These are phyloP conservation scores for Alternaria triticina DNA, from an alignment of 2,329 filamentous ascomycete genomes.

Conservation along the genomic window DNA sequence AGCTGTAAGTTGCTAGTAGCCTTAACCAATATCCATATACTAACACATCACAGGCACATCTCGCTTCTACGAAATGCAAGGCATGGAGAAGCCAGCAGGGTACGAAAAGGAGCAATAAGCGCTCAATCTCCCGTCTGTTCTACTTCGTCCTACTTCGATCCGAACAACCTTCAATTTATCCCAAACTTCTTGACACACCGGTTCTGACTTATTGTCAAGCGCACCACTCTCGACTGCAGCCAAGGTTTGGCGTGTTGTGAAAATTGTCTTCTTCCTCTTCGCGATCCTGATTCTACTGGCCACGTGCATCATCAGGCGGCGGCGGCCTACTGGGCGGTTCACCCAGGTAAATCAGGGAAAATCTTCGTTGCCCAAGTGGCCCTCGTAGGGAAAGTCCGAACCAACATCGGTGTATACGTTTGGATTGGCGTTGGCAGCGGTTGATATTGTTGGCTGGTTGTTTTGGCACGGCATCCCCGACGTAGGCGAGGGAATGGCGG, in stretches of 20 bases:
- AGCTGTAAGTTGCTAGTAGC: conserved; percentile 72
- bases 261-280: conserved; percentile 27
- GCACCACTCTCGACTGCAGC: conserved; percentile 32
- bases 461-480: not conserved
- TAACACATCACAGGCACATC: conserved; percentile 74
- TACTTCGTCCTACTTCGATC: not conserved
- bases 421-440: conserved; percentile 7
- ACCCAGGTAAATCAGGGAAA: not conserved
- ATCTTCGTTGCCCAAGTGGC: conserved; percentile 11
- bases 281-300: conserved; percentile 21
- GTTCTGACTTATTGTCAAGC: conserved; percentile 38
- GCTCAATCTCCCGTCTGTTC: conserved; percentile 19
- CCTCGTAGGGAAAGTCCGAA: conserved; percentile 3
- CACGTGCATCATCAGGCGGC: conserved; percentile 17
- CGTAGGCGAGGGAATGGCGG: not conserved
- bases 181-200: conserved; percentile 10
- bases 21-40: not conserved
- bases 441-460: not conserved
- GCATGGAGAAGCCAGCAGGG: conserved; percentile 80
- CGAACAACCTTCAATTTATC: conserved; percentile 4
- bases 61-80: conserved; percentile 83
- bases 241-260: conserved; percentile 31
- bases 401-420: not conserved
- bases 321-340: not conserved
- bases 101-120: conserved; percentile 72